Evolutionary conservation across 2,329 filamentous ascomycete species (phyloP).

Genomic region (Fusarium euwallaceae): DNA sequence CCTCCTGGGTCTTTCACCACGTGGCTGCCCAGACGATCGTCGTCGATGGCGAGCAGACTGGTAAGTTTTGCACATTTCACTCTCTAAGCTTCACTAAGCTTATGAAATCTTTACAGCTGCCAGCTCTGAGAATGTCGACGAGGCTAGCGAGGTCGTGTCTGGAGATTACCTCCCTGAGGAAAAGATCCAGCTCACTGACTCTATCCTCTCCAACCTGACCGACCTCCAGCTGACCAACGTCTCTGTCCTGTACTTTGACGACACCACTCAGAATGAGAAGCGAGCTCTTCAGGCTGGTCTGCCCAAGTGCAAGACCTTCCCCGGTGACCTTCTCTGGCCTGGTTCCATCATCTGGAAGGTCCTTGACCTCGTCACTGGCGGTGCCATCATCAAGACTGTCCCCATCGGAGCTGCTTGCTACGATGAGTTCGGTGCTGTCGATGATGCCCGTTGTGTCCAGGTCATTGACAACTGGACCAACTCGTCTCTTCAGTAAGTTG

Average conservation of each 20-base stretch:
- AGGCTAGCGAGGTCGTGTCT: constrained; percentile 24
- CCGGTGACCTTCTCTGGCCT: constrained; percentile 51
- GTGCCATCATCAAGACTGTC: constrained; percentile 50
- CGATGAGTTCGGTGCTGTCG: constrained; percentile 37
- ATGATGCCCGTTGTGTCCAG: constrained; percentile 46
- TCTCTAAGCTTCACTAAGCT: not conserved
- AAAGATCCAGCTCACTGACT: constrained; percentile 35
- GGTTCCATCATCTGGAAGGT: constrained; percentile 47
- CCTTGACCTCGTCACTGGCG: constrained; percentile 51
- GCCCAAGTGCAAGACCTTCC: constrained; percentile 51
- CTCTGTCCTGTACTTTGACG: constrained; percentile 28
- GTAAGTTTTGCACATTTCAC: not conserved
- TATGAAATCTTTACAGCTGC: constrained; percentile 9
- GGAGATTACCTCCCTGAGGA: constrained; percentile 36
- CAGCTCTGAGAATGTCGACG: constrained; percentile 11
- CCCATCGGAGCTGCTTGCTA: constrained; percentile 53
- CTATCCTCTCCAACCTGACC: constrained; percentile 24
- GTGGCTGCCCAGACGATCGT: constrained; percentile 30
- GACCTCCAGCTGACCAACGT: constrained; percentile 32
- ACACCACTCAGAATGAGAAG: not conserved
- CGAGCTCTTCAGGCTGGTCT: not conserved
- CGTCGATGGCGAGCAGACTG: constrained; percentile 26
- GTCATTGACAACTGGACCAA: constrained; percentile 47
- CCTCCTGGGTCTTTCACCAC: constrained; percentile 15
- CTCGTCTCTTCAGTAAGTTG: constrained; percentile 39